Percentiles rank a stretch among this genome's conserved stretches.
Evolutionary conservation across 768 basidiomycete genomes (phyloP).

Genomic region (Suillus luteus): DNA sequence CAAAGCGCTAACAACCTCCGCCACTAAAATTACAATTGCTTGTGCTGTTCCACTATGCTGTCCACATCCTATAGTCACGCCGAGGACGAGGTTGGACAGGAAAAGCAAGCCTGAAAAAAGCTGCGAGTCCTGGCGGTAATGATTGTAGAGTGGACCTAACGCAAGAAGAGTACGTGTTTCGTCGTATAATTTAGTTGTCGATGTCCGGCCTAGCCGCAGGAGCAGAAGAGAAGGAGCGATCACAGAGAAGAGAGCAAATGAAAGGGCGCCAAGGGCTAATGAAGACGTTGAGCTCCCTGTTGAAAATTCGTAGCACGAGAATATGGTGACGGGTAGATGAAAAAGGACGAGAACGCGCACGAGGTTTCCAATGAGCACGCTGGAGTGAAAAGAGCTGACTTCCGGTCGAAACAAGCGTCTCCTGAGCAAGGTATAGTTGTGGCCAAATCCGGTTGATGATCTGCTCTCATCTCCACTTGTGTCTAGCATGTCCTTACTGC

Average conservation of each 20-base stretch:
- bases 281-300: constrained; percentile 53
- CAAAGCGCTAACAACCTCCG: constrained; percentile 85
- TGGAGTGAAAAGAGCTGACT: constrained; percentile 78
- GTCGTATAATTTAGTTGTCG: constrained; percentile 90
- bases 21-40: constrained; percentile 84
- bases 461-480: constrained; percentile 32
- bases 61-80: constrained; percentile 84
- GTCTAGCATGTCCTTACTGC: constrained; percentile 56
- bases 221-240: constrained; percentile 74
- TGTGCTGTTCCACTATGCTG: constrained; percentile 91
- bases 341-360: constrained; percentile 89
- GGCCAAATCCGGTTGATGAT: constrained; percentile 29
- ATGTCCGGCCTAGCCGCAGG: constrained; percentile 74
- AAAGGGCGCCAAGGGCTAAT: constrained; percentile 77
- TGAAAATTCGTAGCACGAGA: constrained; percentile 71
- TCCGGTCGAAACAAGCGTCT: constrained; percentile 47
- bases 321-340: constrained; percentile 92
- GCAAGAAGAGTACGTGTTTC: constrained; percentile 90
- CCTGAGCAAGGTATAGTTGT: constrained; percentile 27
- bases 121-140: constrained; percentile 89
- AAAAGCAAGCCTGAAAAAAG: constrained; percentile 84
- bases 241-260: constrained; percentile 80
- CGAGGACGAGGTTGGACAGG: constrained; percentile 78
- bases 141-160: constrained; percentile 92
- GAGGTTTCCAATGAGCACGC: constrained; percentile 85